Percentiles rank a stretch among this genome's conserved stretches.
Conservation (phyloP, 129 eudicot species). For the Lactuca saligna region DNA sequence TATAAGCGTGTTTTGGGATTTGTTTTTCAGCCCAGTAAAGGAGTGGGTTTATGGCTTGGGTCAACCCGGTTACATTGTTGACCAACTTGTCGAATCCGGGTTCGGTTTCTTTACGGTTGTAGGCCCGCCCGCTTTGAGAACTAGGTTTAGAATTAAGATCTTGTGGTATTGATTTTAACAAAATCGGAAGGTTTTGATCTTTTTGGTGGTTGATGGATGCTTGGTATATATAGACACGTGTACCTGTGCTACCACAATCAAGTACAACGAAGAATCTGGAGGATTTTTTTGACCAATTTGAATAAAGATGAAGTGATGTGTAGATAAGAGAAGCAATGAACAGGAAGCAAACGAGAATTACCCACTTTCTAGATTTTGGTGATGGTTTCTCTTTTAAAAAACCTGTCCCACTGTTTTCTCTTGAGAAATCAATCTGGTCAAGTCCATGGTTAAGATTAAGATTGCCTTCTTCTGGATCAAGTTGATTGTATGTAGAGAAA, state of each 20-base stretch:
- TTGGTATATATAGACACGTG: conserved; percentile 82
- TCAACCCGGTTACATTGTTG: conserved; percentile 74
- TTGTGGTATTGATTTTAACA: conserved; percentile 67
- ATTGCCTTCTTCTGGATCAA: conserved; percentile 72
- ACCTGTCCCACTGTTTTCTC: conserved; percentile 54
- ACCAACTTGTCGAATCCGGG: conserved; percentile 93
- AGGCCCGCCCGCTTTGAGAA: conserved; percentile 73
- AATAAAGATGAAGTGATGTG: conserved; percentile 42
- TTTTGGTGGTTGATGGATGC: conserved; percentile 63
- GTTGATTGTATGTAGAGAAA: conserved; percentile 59
- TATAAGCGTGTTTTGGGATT: conserved; percentile 72
- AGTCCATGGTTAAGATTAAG: conserved; percentile 29
- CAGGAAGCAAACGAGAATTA: conserved; percentile 52
- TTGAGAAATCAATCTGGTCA: conserved; percentile 38
- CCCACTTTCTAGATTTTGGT: conserved; percentile 57
- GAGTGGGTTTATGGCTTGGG: conserved; percentile 78
- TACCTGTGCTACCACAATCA: conserved; percentile 98
- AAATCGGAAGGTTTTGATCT: conserved; percentile 62
- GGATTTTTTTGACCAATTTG: conserved; percentile 56
- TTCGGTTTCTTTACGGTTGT: conserved; percentile 91
- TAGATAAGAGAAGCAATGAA: conserved; percentile 47
- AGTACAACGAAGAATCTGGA: conserved; percentile 80
- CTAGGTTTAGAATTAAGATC: conserved; percentile 46
- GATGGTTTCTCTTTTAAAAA: conserved; percentile 71
- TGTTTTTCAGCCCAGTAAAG: conserved; percentile 87